Base-by-base conservation (phyloP, 345 rosid species). In the Balakata baccata region DNA sequence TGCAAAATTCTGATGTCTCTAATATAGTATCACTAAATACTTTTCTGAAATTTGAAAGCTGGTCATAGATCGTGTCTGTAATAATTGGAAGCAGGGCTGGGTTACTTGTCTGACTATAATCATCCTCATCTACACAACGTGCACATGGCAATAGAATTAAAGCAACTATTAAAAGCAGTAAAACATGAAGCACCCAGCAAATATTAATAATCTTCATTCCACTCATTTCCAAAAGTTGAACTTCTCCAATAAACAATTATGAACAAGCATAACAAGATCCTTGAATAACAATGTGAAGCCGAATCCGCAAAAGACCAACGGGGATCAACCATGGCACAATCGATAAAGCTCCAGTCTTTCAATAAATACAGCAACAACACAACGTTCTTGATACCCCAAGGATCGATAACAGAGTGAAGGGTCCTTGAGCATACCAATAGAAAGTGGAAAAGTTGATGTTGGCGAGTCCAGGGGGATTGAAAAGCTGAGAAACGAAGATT, bases 81-180 rank as follows among this genome's bases (percentile, higher is more conserved):
- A 87, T 81, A 13, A 80, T 52, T 38, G 88, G 73, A 76, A 86
- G 86, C 77, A 69, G 63, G 61, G 85, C 80, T 6, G 88, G 88
- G 66, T 86, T 64, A 29, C 88, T 85, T 57, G 89, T 87, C 72
- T 84, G 74, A 73, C 89, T 83, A 67, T 85, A 90, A 58, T 87
- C 95, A 80, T 83, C 90, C 64, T 83, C 95, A 17, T 86, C 87
- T 20, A 83, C 68, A 54, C 84, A 82, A 74, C 47, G 6, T 43
- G 69, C 78, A 64, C 51, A 62, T 6, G 85, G 82, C 18, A 85
- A 41, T 37, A 83, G 68, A 73, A 72, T 64, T 58, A 83, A 74
- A 47, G 77, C 71, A 76, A 79, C 38, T 67, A 80, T 37, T 29
- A 86, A 64, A 74, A 80, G 76, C 68, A 81, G 75, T 17, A 83